Percentiles rank a stretch among this genome's conserved stretches.
phyloP scores from a whole-genome alignment of 2,329 filamentous ascomycete genomes.

The Exophiala oligosperma region DNA sequence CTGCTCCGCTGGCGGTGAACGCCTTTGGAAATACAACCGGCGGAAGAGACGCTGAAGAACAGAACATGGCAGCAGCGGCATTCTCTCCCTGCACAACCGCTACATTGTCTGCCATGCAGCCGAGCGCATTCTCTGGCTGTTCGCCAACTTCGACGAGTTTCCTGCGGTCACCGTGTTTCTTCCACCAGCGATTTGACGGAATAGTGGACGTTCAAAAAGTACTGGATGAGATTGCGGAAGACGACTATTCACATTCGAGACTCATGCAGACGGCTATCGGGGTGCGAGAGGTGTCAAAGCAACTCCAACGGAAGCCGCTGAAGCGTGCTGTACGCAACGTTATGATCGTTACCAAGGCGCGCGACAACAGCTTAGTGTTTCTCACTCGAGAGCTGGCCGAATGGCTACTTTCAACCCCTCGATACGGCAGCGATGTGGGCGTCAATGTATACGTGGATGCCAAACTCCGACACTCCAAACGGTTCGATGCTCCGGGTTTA shows the following conservation, averaged over 20 bases:
- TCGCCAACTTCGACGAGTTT: slow-evolving; percentile 55
- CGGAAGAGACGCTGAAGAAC: slow-evolving; percentile 19
- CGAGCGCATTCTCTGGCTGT: slow-evolving; percentile 44
- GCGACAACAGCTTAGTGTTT: slow-evolving; percentile 88
- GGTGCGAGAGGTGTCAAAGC: slow-evolving; percentile 92
- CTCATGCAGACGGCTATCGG: slow-evolving; percentile 93
- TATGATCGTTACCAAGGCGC: slow-evolving; percentile 98
- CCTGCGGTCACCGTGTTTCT: slow-evolving; percentile 92
- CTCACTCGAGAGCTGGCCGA: slow-evolving; percentile 83
- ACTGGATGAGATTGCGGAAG: slow-evolving; percentile 85
- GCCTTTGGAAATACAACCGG: slow-evolving; percentile 7
- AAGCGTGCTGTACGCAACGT: slow-evolving; percentile 88
- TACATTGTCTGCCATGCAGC: slow-evolving; percentile 54
- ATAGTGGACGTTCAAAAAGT: slow-evolving; percentile 94
- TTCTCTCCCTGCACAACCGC: slow-evolving; percentile 63
- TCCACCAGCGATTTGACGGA: slow-evolving; percentile 95
- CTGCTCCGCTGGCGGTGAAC: slow-evolving; percentile 29
- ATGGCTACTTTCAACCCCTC: slow-evolving; percentile 85
- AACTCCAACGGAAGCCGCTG: slow-evolving; percentile 87
- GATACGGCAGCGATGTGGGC: slow-evolving; percentile 85
- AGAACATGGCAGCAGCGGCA: slow-evolving; percentile 45
- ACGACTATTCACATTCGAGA: slow-evolving; percentile 88
- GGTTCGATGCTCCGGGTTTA: slow-evolving; percentile 76
- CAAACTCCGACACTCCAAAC: slow-evolving; percentile 83
- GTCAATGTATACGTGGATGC: slow-evolving; percentile 98